Base-by-base conservation (phyloP, 78 protist species). In the Pigoraptor vietnamica region DNA sequence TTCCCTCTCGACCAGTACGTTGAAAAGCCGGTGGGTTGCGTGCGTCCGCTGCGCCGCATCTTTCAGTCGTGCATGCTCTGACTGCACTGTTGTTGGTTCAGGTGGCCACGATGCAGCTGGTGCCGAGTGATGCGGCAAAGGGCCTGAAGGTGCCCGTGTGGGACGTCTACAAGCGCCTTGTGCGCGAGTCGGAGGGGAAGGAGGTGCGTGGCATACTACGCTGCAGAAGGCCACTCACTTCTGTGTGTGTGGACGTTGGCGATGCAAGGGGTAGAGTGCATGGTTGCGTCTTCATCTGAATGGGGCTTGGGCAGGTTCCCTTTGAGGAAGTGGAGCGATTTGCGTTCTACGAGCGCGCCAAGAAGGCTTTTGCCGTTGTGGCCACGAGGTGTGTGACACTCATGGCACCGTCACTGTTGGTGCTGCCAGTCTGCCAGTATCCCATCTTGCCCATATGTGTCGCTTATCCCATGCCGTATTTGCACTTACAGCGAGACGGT, bases 321-420 rank as follows among this genome's bases (percentile, higher is more conserved):
- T 81, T 21, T 29, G 84, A 29, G 24, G 84, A 33, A 6, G 87
- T 83, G 35, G 87, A 83, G 87, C 87, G 87, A 1, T 83, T 83
- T 34, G 87, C 35, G 24, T 83, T 83, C 21, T 83, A 83, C 87
- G 87, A 83, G 87, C 87, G 87, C 38, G 87, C 87, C 38, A 83
- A 83, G 38, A 83, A 83, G 87, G 87, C 87, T 2, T 83, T 34
- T 35, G 87, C 32, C 2, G 87, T 83, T 6, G 87, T 83, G 0
- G 87, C 87, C 23, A 83, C 87, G 37, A 37, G 87, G 84, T 29
- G 24, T 81, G 24, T 81, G 67, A 48, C 19, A 48, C 67, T 19
- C 67, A 9, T 21, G 32, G 32, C 67, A 48, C 67, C 19, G 67
- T 48, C 32, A 9, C 19, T 48, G 32, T 19, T 48, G 32, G 19